Percentiles rank a stretch among this genome's conserved stretches.
Evolutionary conservation across 75 land plant genomes (phyloP).

Genomic region (Azolla pinnata): DNA sequence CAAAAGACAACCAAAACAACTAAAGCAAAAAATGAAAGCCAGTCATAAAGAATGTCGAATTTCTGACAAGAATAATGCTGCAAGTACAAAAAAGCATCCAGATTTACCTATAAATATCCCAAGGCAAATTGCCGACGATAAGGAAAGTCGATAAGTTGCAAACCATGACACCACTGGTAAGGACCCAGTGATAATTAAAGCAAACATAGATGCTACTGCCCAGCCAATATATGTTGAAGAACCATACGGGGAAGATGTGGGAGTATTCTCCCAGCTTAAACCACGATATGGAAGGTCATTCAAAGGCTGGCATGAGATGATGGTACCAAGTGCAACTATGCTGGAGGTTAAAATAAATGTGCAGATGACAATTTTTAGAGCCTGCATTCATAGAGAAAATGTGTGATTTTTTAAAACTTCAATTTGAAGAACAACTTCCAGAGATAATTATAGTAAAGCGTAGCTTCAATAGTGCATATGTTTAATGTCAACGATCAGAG

Average conservation of each 20-base stretch:
- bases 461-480: too few species aligned
- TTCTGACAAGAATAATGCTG: neutral
- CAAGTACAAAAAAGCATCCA: neutral
- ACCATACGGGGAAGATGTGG: slow-evolving; percentile 64
- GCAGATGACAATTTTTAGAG: slow-evolving; percentile 46
- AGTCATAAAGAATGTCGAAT: neutral
- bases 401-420: too few species aligned
- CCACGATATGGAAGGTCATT: slow-evolving; percentile 63
- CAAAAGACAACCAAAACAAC: slow-evolving; percentile 88
- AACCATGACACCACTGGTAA: slow-evolving; percentile 94
- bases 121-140: slow-evolving; percentile 87
- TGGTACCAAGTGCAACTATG: slow-evolving; percentile 64
- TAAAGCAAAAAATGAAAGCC: slow-evolving; percentile 24
- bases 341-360: slow-evolving; percentile 48
- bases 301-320: slow-evolving; percentile 82
- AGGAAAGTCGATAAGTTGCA: slow-evolving; percentile 88
- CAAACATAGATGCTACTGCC: slow-evolving; percentile 78
- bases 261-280: slow-evolving; percentile 39
- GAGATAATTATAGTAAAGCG: too few species aligned
- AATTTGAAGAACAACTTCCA: too few species aligned
- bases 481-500: too few species aligned
- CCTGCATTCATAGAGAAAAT: too few species aligned
- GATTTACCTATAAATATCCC: slow-evolving; percentile 65
- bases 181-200: slow-evolving; percentile 70
- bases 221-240: slow-evolving; percentile 94